These are phyloP conservation scores for Paramecium sonneborni DNA, from an alignment of 73 alveolate species.

Conservation along the genomic window DNA sequence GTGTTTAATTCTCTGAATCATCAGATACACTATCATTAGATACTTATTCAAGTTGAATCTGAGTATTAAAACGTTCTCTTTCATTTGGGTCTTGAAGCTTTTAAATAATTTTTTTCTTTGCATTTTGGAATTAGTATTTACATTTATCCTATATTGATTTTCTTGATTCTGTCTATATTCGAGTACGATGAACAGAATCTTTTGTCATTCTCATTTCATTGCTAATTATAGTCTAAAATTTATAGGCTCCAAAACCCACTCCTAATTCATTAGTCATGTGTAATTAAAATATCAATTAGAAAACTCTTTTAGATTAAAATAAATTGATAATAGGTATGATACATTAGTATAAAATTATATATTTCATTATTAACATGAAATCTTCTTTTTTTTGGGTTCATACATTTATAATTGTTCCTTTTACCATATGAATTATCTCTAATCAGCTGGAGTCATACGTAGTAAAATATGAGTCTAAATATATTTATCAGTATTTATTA, in stretches of 20 bases:
- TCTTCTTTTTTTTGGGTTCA: background rate
- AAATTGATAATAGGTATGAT: background rate
- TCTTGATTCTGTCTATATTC: background rate
- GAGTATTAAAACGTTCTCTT: background rate
- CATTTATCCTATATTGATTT: background rate
- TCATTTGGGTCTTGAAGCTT: background rate
- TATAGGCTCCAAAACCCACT: background rate
- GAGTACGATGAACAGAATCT: background rate
- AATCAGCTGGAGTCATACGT: constrained; percentile 47
- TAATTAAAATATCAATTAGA: background rate
- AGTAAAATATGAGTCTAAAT: constrained; percentile 30
- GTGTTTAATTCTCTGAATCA: background rate
- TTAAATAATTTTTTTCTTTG: background rate
- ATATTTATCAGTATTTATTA: background rate
- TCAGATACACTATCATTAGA: background rate
- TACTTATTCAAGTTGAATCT: background rate
- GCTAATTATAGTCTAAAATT: background rate
- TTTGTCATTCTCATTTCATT: background rate
- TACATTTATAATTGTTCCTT: constrained; percentile 18
- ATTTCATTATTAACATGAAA: background rate
- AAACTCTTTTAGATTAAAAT: background rate
- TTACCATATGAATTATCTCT: constrained; percentile 30
- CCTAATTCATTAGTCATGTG: background rate
- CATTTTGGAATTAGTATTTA: background rate
- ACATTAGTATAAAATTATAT: background rate